phyloP scores from a whole-genome alignment of 768 basidiomycete genomes.

The Naganishia kalamii region DNA sequence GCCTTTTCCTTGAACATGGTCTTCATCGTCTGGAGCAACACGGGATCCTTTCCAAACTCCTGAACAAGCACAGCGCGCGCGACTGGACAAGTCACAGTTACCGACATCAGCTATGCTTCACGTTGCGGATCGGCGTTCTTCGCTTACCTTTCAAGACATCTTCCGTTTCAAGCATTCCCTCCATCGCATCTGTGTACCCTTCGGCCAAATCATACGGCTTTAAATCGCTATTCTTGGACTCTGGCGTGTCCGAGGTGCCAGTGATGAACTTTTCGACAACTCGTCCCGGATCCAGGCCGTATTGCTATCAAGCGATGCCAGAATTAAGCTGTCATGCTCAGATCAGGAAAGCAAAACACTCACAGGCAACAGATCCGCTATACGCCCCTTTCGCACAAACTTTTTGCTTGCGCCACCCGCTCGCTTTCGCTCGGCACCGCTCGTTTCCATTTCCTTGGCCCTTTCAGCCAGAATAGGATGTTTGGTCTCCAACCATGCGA shows the following conservation, averaged over 20 bases:
- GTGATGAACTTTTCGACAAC: conserved; percentile 72
- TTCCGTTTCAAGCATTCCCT: conserved; percentile 29
- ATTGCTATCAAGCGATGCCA: conserved; percentile 54
- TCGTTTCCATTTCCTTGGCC: conserved; percentile 46
- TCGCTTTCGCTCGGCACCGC: conserved; percentile 51
- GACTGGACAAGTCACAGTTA: conserved; percentile 24
- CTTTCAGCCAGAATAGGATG: conserved; percentile 54
- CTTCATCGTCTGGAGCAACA: conserved; percentile 71
- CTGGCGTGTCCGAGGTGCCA: not conserved
- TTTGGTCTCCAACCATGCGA: conserved; percentile 82
- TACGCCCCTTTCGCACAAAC: conserved; percentile 19
- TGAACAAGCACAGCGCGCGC: conserved; percentile 68
- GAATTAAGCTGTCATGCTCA: not conserved
- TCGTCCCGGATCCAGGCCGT: conserved; percentile 73
- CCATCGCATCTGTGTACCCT: conserved; percentile 60
- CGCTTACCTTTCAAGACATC: conserved; percentile 39
- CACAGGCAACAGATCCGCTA: conserved; percentile 21
- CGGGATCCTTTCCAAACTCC: conserved; percentile 87
- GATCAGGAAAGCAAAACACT: not conserved
- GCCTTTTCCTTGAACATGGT: conserved; percentile 68
- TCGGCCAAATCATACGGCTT: conserved; percentile 76
- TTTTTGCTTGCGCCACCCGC: conserved; percentile 22
- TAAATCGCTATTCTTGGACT: conserved; percentile 63
- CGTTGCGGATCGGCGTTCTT: not conserved
- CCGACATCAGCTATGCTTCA: not conserved